Conservation (phyloP, 2,329 filamentous ascomycete genomes). For the Mariannaea sp. region DNA sequence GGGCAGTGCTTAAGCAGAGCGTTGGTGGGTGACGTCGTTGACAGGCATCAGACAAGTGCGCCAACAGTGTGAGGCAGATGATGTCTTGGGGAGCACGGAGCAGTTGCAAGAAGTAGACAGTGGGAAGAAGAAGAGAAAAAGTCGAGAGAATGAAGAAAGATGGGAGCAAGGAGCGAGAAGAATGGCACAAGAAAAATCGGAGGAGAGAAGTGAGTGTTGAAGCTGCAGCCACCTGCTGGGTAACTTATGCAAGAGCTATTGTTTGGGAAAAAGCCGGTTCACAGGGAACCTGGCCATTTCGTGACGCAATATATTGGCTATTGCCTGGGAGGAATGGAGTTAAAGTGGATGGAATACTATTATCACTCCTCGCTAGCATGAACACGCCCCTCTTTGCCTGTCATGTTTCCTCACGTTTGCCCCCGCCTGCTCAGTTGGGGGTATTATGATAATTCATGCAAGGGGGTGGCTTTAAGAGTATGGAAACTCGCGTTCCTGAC, state of each 20-base stretch:
- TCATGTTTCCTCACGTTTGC: no score
- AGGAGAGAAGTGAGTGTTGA: not conserved
- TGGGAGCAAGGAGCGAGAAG: constrained; percentile 4
- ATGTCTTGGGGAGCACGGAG: no score
- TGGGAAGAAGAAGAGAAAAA: not conserved
- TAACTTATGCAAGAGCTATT: constrained; percentile 17
- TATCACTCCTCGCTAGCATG: not conserved
- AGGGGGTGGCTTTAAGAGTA: not conserved
- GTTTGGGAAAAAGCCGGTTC: not conserved
- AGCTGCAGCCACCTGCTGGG: not conserved
- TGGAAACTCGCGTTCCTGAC: not conserved
- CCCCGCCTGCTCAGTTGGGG: no score
- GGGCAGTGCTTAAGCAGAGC: not conserved
- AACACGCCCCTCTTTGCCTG: not conserved
- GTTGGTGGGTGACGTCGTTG: constrained; percentile 6
- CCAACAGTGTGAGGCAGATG: no score
- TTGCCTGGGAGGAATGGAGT: constrained; percentile 1
- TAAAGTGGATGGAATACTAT: constrained; percentile 2
- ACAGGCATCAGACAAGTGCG: not conserved
- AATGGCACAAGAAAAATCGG: not conserved
- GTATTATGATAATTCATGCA: not conserved
- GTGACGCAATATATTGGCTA: constrained; percentile 34
- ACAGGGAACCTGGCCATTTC: constrained; percentile 23
- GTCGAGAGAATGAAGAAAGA: no score
- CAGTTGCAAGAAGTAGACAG: not conserved